phyloP scores from a whole-genome alignment of 345 rosid genomes.

The Brassica nigra region DNA sequence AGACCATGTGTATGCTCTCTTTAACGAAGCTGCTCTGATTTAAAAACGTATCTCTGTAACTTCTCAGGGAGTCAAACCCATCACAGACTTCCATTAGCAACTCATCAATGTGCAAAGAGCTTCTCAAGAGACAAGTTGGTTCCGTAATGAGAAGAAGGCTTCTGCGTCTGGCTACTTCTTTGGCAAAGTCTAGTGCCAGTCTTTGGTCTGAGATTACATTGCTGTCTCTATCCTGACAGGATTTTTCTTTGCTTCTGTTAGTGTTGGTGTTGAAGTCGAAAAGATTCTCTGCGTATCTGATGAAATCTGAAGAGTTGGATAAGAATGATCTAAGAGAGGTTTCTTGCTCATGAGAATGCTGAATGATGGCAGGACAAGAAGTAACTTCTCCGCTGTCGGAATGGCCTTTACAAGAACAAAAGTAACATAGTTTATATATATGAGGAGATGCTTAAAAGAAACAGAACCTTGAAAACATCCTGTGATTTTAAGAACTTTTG shows the following conservation, averaged over 20 bases:
- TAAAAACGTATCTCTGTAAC: conserved; percentile 43
- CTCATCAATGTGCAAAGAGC: conserved; percentile 47
- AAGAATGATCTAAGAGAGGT: conserved; percentile 47
- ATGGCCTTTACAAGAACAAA: conserved; percentile 42
- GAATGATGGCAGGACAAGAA: conserved; percentile 21
- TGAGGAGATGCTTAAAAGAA: not conserved
- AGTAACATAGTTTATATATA: not conserved
- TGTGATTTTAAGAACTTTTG: conserved; percentile 4
- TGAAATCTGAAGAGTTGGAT: conserved; percentile 49
- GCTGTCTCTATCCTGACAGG: conserved; percentile 5
- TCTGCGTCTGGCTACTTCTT: conserved; percentile 57
- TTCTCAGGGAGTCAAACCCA: conserved; percentile 49
- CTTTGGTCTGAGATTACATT: conserved; percentile 32
- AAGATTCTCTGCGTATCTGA: conserved; percentile 52
- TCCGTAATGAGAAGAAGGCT: conserved; percentile 43
- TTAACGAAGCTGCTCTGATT: conserved; percentile 30
- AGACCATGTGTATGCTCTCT: conserved; percentile 43
- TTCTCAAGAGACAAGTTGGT: conserved; percentile 33
- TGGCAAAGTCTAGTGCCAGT: conserved; percentile 66
- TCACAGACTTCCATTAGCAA: conserved; percentile 60
- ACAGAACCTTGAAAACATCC: not conserved
- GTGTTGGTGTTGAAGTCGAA: conserved; percentile 45
- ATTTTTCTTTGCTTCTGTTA: conserved; percentile 9
- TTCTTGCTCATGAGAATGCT: conserved; percentile 22
- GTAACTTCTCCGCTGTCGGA: conserved; percentile 41